Conservation (phyloP, 106 monocot genomes). For the Allium cepa region DNA sequence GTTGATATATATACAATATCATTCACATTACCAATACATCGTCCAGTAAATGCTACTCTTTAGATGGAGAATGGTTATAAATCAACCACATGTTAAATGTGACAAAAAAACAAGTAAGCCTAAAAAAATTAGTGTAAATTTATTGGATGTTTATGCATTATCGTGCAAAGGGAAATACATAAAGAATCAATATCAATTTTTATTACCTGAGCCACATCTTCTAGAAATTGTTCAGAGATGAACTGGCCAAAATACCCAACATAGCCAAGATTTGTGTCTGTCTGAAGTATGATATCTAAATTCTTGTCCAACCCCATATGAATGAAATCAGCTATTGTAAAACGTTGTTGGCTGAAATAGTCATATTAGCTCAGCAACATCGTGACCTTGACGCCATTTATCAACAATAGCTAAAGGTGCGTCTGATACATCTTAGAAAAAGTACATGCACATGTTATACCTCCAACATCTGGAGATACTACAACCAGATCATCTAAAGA, state of each 20-base stretch:
- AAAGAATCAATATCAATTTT: neutral
- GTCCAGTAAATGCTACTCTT: conserved; percentile 71
- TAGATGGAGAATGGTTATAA: conserved; percentile 79
- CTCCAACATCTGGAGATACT: conserved; percentile 90
- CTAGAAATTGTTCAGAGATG: conserved; percentile 88
- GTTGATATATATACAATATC: neutral
- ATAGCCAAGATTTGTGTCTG: conserved; percentile 89
- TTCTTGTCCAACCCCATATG: too few relatives aligned
- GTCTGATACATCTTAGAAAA: conserved; percentile 92
- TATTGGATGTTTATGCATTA: neutral
- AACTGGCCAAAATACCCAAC: too few relatives aligned
- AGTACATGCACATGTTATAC: conserved; percentile 80
- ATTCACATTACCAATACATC: conserved; percentile 73
- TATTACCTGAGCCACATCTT: conserved; percentile 90
- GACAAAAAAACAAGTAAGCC: conserved; percentile 1
- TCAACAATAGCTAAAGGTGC: conserved; percentile 87
- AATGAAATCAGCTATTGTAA: too few relatives aligned
- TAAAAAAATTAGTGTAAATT: neutral
- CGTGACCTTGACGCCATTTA: conserved; percentile 81
- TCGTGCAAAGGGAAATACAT: neutral
- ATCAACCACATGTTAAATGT: conserved; percentile 66
- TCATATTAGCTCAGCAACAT: conserved; percentile 67
- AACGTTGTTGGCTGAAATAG: too few relatives aligned
- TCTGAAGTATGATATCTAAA: neutral
- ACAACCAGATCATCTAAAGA: conserved; percentile 78